Conservation (phyloP, 2,329 filamentous ascomycete species). For the Cladophialophora exuberans region DNA sequence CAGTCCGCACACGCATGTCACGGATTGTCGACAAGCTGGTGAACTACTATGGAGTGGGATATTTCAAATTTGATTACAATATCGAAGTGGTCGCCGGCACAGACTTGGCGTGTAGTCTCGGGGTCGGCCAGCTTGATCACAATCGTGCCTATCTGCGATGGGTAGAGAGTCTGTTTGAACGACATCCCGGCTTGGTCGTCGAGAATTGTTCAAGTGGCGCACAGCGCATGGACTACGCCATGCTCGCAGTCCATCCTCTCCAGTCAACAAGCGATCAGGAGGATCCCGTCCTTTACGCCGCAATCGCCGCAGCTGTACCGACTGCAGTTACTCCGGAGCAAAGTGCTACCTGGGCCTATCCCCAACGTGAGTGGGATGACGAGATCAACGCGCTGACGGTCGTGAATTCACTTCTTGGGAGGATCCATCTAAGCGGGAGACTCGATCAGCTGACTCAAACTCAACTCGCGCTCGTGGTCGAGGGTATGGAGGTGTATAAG, state of each 20-base stretch:
- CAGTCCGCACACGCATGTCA: constrained; percentile 34
- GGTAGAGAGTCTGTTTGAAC: constrained; percentile 36
- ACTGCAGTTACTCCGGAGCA: constrained; percentile 44
- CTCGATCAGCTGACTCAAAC: constrained; percentile 33
- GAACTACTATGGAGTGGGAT: constrained; percentile 36
- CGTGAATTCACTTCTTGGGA: constrained; percentile 40
- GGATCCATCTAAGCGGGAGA: constrained; percentile 39
- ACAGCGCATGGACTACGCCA: constrained; percentile 43
- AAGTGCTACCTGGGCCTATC: constrained; percentile 43
- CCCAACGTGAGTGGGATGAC: constrained; percentile 40
- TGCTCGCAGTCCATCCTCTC: constrained; percentile 38
- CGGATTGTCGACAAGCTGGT: constrained; percentile 35
- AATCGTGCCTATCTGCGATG: constrained; percentile 41
- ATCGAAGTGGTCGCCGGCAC: constrained; percentile 42
- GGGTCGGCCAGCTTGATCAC: constrained; percentile 37
- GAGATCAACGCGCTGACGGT: constrained; percentile 42
- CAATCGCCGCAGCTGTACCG: constrained; percentile 38
- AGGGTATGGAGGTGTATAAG: constrained; percentile 40
- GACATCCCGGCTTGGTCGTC: constrained; percentile 38
- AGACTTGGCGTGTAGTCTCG: constrained; percentile 34
- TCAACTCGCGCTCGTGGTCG: constrained; percentile 35
- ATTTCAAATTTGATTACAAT: constrained; percentile 46
- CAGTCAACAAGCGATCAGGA: constrained; percentile 45
- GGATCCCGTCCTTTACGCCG: constrained; percentile 38
- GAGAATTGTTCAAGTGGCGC: constrained; percentile 44